Evolutionary conservation across 2,329 filamentous ascomycete genomes (phyloP).

Genomic region (Claviceps sp.): DNA sequence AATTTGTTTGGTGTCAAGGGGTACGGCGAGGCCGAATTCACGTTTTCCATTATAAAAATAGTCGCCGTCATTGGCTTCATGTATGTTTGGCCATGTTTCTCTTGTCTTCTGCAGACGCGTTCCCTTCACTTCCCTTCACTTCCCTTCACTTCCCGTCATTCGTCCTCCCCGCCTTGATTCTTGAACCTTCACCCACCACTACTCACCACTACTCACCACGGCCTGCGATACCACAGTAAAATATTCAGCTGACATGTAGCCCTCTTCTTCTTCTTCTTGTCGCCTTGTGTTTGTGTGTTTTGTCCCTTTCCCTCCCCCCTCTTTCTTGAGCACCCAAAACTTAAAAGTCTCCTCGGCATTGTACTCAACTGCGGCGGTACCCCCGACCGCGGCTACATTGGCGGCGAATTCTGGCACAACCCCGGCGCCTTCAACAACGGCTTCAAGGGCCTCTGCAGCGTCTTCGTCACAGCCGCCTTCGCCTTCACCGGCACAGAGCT

Average conservation of each 20-base stretch:
- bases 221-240: no score
- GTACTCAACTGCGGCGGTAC: constrained; percentile 76
- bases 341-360: constrained; percentile 74
- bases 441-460: constrained; percentile 69
- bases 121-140: no score
- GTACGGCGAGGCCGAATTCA: constrained; percentile 81
- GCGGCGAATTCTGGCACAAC: constrained; percentile 59
- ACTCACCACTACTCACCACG: no score
- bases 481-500: constrained; percentile 65
- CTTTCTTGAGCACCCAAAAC: no score
- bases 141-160: no score
- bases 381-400: constrained; percentile 61
- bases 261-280: no score
- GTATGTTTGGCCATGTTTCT: constrained; percentile 29
- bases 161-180: no score
- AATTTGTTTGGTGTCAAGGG: constrained; percentile 81
- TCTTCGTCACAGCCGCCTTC: constrained; percentile 66
- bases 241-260: no score
- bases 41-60: constrained; percentile 78
- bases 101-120: no score
- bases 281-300: no score
- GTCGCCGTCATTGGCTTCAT: constrained; percentile 80
- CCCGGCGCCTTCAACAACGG: constrained; percentile 79
- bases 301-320: no score
- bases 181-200: no score